A percentile compares a stretch with the other conserved stretches of the same genome.
Conservation (phyloP, 2,329 filamentous ascomycete species). For the Colletotrichum filicis region DNA sequence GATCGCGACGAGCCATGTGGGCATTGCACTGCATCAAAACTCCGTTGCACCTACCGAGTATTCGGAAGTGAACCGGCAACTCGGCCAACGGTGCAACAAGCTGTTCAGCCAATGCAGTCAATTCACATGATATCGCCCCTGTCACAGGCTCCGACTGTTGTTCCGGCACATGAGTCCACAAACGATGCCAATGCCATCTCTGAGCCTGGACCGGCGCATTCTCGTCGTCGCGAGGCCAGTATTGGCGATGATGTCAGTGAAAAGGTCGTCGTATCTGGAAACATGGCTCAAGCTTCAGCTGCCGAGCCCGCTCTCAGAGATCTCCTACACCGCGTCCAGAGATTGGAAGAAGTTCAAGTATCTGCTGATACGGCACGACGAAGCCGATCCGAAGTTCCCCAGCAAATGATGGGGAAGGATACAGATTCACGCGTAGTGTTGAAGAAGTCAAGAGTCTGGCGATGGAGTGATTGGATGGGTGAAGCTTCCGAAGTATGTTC, state of each 20-base stretch:
- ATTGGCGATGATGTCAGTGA: neutral
- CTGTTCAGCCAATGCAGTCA: neutral
- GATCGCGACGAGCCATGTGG: constrained; percentile 53
- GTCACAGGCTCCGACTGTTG: neutral
- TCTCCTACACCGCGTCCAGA: neutral
- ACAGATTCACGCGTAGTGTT: neutral
- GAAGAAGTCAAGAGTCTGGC: neutral
- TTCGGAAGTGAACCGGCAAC: constrained; percentile 15
- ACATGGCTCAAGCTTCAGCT: neutral
- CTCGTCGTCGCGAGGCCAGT: neutral
- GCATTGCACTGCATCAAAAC: constrained; percentile 47
- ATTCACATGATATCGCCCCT: neutral
- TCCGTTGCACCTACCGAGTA: constrained; percentile 45
- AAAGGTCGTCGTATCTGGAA: neutral
- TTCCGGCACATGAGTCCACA: neutral
- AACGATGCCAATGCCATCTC: neutral
- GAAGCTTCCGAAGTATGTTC: neutral
- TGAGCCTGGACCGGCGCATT: neutral
- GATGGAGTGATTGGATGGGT: neutral
- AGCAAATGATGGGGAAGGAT: neutral
- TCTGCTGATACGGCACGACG: neutral
- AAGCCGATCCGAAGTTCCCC: neutral
- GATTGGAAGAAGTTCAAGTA: neutral
- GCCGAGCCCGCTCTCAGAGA: neutral
- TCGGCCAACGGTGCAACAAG: neutral